Conservation (phyloP, 345 rosid genomes). For the Erysimum cheiranthoides region DNA sequence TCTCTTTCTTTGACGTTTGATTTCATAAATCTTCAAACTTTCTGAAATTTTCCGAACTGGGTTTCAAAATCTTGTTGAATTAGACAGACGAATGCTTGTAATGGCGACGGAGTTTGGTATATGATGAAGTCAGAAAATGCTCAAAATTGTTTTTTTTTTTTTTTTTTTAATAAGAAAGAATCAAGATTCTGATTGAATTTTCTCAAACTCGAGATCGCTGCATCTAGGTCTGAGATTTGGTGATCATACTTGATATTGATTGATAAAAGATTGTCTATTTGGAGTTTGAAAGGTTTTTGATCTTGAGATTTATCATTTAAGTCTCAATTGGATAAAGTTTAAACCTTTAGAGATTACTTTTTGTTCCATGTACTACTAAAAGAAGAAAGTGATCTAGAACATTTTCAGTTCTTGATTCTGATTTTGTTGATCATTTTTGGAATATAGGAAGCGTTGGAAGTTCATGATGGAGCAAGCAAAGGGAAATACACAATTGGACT, state of each 20-base stretch:
- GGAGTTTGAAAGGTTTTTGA: conserved; percentile 8
- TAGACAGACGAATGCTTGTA: conserved; percentile 20
- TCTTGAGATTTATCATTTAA: conserved; percentile 7
- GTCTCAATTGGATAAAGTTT: conserved; percentile 1
- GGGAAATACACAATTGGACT: conserved; percentile 99
- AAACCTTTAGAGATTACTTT: conserved; percentile 1
- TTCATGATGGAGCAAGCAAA: conserved; percentile 95
- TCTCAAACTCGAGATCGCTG: conserved; percentile 29
- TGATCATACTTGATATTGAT: conserved; percentile 6
- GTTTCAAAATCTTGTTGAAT: not conserved
- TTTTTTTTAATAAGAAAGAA: not conserved
- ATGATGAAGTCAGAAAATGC: conserved; percentile 8
- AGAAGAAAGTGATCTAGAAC: conserved; percentile 4
- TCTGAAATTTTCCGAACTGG: conserved; percentile 16
- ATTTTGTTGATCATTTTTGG: not conserved
- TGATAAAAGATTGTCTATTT: conserved; percentile 5
- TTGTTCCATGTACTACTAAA: not conserved
- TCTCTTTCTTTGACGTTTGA: conserved; percentile 2
- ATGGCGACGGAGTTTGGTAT: conserved; percentile 41
- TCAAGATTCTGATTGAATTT: not conserved
- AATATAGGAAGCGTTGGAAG: conserved; percentile 86
- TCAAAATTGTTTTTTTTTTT: not conserved
- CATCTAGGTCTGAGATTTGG: conserved; percentile 14
- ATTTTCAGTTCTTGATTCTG: not conserved
- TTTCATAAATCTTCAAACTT: conserved; percentile 31